These are phyloP conservation scores for Gastrolobium bilobum DNA, from an alignment of 306 rosid species.

Conservation along the genomic window DNA sequence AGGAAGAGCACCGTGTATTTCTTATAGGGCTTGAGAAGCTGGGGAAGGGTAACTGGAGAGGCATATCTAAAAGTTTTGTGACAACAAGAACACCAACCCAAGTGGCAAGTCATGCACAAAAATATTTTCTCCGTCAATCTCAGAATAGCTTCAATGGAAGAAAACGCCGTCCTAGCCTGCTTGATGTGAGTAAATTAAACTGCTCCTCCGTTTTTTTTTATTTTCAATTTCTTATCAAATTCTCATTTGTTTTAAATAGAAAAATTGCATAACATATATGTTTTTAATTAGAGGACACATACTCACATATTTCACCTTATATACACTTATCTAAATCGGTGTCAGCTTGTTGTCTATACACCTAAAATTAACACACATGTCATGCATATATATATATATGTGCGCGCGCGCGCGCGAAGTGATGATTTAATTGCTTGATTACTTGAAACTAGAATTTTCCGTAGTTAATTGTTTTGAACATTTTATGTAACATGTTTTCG, in stretches of 20 bases:
- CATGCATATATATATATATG: no score
- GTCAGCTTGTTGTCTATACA: no score
- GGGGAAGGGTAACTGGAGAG: conserved; percentile 97
- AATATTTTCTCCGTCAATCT: conserved; percentile 68
- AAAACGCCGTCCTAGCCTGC: conserved; percentile 65
- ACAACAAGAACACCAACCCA: conserved; percentile 88
- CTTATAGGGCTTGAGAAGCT: conserved; percentile 81
- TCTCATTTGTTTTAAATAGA: background rate
- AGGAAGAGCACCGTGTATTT: conserved; percentile 80
- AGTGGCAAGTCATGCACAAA: conserved; percentile 96
- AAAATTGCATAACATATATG: background rate
- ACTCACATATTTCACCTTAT: no score
- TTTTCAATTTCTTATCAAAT: background rate
- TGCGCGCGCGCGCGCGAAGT: no score
- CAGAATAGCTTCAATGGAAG: conserved; percentile 57
- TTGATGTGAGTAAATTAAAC: conserved; percentile 54
- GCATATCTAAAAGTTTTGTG: conserved; percentile 76
- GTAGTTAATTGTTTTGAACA: background rate
- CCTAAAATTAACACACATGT: no score
- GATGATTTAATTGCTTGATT: background rate
- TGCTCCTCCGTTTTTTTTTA: background rate
- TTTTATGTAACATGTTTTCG: background rate
- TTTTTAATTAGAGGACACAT: no score
- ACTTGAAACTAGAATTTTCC: background rate
- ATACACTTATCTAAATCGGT: no score